Percentiles rank a stretch among this genome's conserved stretches.
Evolutionary conservation across 2,329 filamentous ascomycete genomes (phyloP).

Genomic region (Penicillium sp.): DNA sequence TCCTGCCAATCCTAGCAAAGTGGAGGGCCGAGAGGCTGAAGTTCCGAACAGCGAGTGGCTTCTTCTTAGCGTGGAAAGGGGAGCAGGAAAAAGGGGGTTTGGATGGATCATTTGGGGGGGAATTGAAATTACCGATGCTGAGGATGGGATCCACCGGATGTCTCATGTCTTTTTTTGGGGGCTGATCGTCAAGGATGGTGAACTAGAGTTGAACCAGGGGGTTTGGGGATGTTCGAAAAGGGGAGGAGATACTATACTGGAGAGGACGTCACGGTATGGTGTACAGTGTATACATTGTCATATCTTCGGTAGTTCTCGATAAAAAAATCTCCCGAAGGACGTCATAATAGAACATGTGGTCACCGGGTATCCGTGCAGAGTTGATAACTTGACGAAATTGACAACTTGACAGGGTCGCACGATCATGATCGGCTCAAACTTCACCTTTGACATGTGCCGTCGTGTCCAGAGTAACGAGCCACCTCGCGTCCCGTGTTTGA

Average conservation of each 20-base stretch:
- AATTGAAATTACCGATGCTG: conserved; percentile 22
- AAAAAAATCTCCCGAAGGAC: background rate
- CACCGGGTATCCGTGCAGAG: background rate
- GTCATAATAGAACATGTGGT: too few relatives aligned
- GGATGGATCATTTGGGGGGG: conserved; percentile 6
- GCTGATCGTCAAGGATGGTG: background rate
- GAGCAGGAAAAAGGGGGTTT: conserved; percentile 3
- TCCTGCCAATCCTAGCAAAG: conserved; percentile 13
- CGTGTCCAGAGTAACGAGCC: conserved; percentile 10
- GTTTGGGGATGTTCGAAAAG: background rate
- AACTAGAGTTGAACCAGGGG: background rate
- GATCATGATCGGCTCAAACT: background rate
- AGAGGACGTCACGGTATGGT: too few relatives aligned
- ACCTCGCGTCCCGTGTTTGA: conserved; percentile 15
- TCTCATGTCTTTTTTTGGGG: background rate
- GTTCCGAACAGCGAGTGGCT: conserved; percentile 18
- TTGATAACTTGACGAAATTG: background rate
- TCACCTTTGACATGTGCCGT: conserved; percentile 6
- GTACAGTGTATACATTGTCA: background rate
- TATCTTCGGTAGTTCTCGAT: background rate
- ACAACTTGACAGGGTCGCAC: conserved; percentile 6
- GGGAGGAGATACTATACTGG: background rate
- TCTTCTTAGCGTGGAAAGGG: conserved; percentile 19
- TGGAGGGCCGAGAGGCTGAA: conserved; percentile 12
- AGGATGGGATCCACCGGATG: conserved; percentile 9